These are phyloP conservation scores for Chytriomyces hyalinus DNA, from an alignment of 192 early-diverging fungal species.

Conservation along the genomic window DNA sequence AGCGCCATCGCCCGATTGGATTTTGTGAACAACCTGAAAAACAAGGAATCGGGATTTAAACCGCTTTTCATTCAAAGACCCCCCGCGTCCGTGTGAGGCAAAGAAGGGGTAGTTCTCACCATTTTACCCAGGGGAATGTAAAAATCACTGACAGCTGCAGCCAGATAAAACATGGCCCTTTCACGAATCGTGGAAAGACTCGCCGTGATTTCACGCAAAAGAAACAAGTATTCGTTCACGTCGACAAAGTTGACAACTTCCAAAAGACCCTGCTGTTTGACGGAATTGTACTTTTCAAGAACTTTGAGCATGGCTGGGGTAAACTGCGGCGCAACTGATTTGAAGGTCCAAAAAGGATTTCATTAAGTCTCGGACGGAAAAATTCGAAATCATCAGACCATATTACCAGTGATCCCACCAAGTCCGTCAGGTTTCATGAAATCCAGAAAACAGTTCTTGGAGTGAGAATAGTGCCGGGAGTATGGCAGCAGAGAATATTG, in stretches of 20 bases:
- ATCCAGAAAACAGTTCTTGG: conserved; percentile 77
- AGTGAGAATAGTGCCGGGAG: conserved; percentile 86
- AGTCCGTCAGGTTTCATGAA: conserved; percentile 71
- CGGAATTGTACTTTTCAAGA: conserved; percentile 69
- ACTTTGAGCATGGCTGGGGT: conserved; percentile 67
- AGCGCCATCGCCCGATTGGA: conserved; percentile 88
- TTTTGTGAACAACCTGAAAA: conserved; percentile 88
- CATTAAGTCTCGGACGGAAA: not conserved
- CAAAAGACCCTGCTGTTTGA: conserved; percentile 65
- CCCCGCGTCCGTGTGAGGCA: not conserved
- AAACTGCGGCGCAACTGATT: conserved; percentile 71
- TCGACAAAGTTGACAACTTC: conserved; percentile 88
- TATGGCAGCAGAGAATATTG: conserved; percentile 94
- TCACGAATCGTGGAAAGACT: conserved; percentile 69
- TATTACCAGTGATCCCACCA: conserved; percentile 41
- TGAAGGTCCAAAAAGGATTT: not conserved
- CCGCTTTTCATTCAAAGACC: not conserved
- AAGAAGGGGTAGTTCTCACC: conserved; percentile 50
- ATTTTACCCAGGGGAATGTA: conserved; percentile 94
- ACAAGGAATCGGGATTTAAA: not conserved
- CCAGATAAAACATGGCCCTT: conserved; percentile 91
- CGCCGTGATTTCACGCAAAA: conserved; percentile 75
- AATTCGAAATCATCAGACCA: not conserved
- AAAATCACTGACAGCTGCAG: conserved; percentile 98
- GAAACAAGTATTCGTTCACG: conserved; percentile 89